These are phyloP conservation scores for Plenodomus tracheiphilus DNA, from an alignment of 2,329 filamentous ascomycete species.

Conservation along the genomic window DNA sequence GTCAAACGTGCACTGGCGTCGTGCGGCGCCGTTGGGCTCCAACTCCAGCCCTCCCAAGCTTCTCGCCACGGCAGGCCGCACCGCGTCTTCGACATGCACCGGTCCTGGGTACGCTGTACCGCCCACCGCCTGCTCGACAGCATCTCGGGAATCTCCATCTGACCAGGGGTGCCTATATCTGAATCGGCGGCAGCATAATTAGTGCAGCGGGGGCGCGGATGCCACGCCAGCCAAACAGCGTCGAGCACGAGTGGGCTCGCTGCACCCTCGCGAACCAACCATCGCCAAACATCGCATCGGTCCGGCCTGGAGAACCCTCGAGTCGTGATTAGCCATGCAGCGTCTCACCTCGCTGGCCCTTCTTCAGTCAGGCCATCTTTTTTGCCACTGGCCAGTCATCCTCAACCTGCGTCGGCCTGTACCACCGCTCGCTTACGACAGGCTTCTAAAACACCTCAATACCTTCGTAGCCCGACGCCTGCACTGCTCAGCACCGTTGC, in stretches of 20 bases:
- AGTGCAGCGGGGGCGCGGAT: slow-evolving; percentile 18
- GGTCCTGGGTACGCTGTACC: no score
- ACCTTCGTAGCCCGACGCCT: slow-evolving; percentile 1
- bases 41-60: background rate
- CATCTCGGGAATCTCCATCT: slow-evolving; percentile 19
- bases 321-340: background rate
- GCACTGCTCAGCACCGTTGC: slow-evolving; percentile 5
- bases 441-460: background rate
- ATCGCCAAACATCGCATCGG: slow-evolving; percentile 18
- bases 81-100: background rate
- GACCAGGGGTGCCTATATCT: slow-evolving; percentile 15
- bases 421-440: slow-evolving; percentile 6
- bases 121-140: slow-evolving; percentile 3
- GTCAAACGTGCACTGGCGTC: slow-evolving; percentile 1
- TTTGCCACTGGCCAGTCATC: slow-evolving; percentile 1
- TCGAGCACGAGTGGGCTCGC: no score
- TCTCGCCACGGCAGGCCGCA: background rate
- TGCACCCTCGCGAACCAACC: slow-evolving; percentile 8
- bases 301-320: slow-evolving; percentile 2
- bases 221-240: slow-evolving; percentile 11
- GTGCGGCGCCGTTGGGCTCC: slow-evolving; percentile 15
- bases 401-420: background rate
- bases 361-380: slow-evolving; percentile 5
- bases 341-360: background rate
- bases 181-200: slow-evolving; percentile 19